These are phyloP conservation scores for Verticillium zaregamsianum DNA, from an alignment of 2,329 filamentous ascomycete species.

Conservation along the genomic window DNA sequence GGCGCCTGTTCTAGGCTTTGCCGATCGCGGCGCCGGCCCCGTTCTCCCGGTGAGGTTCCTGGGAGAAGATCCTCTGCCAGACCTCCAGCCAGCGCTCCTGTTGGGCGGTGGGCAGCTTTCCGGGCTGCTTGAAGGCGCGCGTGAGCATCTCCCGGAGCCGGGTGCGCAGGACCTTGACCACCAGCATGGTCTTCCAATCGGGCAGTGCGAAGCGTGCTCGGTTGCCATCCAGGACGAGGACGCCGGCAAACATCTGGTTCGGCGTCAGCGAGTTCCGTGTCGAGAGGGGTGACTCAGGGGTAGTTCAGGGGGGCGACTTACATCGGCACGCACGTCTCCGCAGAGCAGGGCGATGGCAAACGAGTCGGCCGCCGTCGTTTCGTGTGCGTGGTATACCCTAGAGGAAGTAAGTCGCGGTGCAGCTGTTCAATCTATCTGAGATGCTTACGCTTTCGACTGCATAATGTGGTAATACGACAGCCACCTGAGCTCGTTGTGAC, in stretches of 20 bases:
- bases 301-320: slow-evolving; percentile 31
- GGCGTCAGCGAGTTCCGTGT: slow-evolving; percentile 5
- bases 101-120: slow-evolving; percentile 58
- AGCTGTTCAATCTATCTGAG: slow-evolving; percentile 6
- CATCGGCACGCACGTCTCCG: slow-evolving; percentile 83
- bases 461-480: slow-evolving; percentile 97
- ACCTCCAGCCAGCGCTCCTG: slow-evolving; percentile 71
- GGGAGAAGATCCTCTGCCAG: slow-evolving; percentile 66
- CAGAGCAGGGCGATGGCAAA: slow-evolving; percentile 81
- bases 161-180: slow-evolving; percentile 74
- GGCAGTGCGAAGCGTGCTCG: slow-evolving; percentile 76
- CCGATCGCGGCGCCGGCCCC: slow-evolving; percentile 15
- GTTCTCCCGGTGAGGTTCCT: slow-evolving; percentile 37
- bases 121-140: slow-evolving; percentile 64
- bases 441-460: slow-evolving; percentile 73
- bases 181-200: slow-evolving; percentile 88
- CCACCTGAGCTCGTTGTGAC: slow-evolving; percentile 65
- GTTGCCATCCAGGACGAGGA: slow-evolving; percentile 83
- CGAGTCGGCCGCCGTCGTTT: slow-evolving; percentile 76
- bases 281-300: background rate
- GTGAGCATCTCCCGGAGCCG: slow-evolving; percentile 73
- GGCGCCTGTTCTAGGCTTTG: slow-evolving; percentile 19
- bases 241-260: slow-evolving; percentile 73
- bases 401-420: background rate
- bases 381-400: slow-evolving; percentile 82